phyloP scores from a whole-genome alignment of 257 asterid genomes.

The Solanum sejunctum region DNA sequence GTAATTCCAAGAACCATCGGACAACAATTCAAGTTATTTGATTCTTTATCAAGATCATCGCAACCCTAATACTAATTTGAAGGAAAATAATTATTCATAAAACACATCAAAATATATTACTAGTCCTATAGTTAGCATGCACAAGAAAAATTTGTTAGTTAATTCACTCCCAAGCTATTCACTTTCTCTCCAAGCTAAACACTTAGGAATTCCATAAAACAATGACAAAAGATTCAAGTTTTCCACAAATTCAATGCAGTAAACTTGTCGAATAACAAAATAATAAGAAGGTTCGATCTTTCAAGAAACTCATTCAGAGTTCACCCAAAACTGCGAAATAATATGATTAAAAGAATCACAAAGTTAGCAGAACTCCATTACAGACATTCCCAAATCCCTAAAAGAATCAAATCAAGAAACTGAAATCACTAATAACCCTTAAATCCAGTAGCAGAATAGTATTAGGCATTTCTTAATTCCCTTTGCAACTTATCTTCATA shows the following conservation, averaged over 20 bases:
- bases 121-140: too few species aligned
- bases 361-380: background rate
- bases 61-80: too few species aligned
- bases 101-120: too few species aligned
- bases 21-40: too few species aligned
- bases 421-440: background rate
- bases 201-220: background rate
- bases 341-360: background rate
- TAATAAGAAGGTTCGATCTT: background rate
- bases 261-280: background rate
- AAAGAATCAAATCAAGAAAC: conserved; percentile 8
- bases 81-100: too few species aligned
- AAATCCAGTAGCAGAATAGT: background rate
- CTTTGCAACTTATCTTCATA: background rate
- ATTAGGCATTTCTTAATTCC: background rate
- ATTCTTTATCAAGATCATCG: too few species aligned
- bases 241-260: background rate
- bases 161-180: background rate
- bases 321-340: background rate
- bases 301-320: background rate
- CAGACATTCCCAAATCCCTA: background rate
- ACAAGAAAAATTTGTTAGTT: background rate
- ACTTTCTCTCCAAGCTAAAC: background rate
- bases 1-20: background rate
- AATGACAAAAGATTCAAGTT: background rate